Evolutionary conservation across 805 yeast species (phyloP).

Genomic region (Ogataea naganishii): DNA sequence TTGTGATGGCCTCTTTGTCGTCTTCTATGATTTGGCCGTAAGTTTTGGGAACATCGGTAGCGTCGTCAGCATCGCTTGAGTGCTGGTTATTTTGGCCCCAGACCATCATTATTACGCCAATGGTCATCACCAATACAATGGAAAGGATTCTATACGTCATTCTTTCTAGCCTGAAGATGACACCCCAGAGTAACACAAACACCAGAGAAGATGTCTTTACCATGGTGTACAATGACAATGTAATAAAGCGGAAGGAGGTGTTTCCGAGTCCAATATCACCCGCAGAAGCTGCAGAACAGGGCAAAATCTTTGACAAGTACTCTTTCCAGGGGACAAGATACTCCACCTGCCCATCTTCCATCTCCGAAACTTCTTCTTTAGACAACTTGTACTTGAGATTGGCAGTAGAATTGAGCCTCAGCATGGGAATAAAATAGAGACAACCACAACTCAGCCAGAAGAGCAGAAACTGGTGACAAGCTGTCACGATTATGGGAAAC

Average conservation of each 20-base stretch:
- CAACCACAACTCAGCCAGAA: conserved; percentile 41
- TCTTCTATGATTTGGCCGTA: conserved; percentile 14
- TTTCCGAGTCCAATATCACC: conserved; percentile 94
- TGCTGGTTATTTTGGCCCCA: conserved; percentile 31
- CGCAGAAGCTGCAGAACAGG: conserved; percentile 82
- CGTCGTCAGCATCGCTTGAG: background rate
- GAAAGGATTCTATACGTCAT: conserved; percentile 58
- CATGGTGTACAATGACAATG: conserved; percentile 85
- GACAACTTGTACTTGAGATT: no score
- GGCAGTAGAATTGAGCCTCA: conserved; percentile 36
- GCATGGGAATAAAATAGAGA: conserved; percentile 36
- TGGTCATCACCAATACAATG: conserved; percentile 72
- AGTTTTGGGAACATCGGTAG: no score
- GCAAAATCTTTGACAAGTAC: conserved; percentile 52
- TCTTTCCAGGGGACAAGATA: conserved; percentile 25
- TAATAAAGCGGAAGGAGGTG: conserved; percentile 67
- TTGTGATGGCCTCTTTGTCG: conserved; percentile 9
- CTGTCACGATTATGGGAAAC: conserved; percentile 79
- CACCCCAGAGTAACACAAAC: conserved; percentile 84
- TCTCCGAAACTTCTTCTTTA: conserved; percentile 4
- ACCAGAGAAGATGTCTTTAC: conserved; percentile 82
- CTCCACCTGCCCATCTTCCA: conserved; percentile 5
- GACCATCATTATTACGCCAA: conserved; percentile 87
- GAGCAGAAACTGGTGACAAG: conserved; percentile 74
- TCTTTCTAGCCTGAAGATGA: conserved; percentile 68